phyloP scores from a whole-genome alignment of 306 rosid genomes.

The Vigna reflexopilosa region DNA sequence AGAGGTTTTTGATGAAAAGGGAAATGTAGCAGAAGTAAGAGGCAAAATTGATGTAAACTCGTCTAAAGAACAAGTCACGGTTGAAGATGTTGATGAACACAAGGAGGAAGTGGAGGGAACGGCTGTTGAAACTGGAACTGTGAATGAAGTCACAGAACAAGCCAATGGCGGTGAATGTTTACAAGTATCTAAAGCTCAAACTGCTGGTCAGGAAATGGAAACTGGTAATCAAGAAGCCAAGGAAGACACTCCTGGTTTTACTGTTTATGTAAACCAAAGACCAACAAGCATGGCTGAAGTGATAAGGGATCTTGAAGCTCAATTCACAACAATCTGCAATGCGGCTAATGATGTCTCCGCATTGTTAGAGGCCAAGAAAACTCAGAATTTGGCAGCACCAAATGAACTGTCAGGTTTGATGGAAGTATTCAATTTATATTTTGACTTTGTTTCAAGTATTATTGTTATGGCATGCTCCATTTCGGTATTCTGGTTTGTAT shows the following conservation, averaged over 20 bases:
- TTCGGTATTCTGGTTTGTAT: constrained; percentile 18
- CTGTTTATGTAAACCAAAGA: constrained; percentile 78
- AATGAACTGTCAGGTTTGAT: constrained; percentile 77
- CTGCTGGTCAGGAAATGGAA: constrained; percentile 60
- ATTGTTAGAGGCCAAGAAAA: constrained; percentile 75
- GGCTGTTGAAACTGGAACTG: constrained; percentile 48
- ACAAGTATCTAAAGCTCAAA: constrained; percentile 64
- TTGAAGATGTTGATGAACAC: constrained; percentile 72
- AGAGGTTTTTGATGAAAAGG: constrained; percentile 53
- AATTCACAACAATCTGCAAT: constrained; percentile 69
- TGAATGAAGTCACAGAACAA: constrained; percentile 40
- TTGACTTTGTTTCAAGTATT: constrained; percentile 22
- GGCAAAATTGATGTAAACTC: constrained; percentile 47
- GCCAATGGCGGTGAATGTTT: constrained; percentile 47
- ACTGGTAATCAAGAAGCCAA: constrained; percentile 53
- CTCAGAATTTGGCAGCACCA: constrained; percentile 56
- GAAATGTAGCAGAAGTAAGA: constrained; percentile 57
- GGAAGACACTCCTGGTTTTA: constrained; percentile 82
- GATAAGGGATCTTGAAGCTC: constrained; percentile 77
- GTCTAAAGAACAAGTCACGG: constrained; percentile 61
- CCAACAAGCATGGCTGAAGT: constrained; percentile 91
- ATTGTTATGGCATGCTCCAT: constrained; percentile 20
- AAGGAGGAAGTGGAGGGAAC: constrained; percentile 51
- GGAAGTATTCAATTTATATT: constrained; percentile 17
- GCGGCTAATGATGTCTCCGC: constrained; percentile 80